Conservation (phyloP, 1,284 basidiomycete genomes). For the Rhodotorula sp. region DNA sequence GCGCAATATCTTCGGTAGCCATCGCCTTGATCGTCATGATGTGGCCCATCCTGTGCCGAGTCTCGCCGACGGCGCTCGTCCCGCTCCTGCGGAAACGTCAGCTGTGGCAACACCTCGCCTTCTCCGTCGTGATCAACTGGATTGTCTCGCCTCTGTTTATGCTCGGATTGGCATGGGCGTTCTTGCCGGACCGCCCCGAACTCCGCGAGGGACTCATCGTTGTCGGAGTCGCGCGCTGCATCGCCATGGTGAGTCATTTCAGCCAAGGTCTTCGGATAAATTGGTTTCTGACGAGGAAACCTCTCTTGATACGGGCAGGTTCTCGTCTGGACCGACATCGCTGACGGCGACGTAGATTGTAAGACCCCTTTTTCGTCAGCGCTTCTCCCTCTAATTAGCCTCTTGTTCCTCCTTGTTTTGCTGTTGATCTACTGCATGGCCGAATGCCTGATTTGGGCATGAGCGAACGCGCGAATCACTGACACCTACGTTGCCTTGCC, state of each 20-base stretch:
- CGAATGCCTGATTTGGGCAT: too few relatives aligned
- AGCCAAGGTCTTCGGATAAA: too few relatives aligned
- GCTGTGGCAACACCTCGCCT: conserved; percentile 67
- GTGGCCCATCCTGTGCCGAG: conserved; percentile 79
- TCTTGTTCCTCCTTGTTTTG: neutral
- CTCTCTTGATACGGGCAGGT: conserved; percentile 59
- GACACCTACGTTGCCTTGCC: neutral
- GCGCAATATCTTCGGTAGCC: conserved; percentile 52
- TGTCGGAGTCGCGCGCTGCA: conserved; percentile 53
- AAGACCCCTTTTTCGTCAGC: conserved; percentile 1
- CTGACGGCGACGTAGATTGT: conserved; percentile 68
- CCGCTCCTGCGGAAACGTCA: conserved; percentile 58
- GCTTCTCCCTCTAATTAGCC: too few relatives aligned
- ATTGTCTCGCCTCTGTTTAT: conserved; percentile 64
- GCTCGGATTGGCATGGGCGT: conserved; percentile 80
- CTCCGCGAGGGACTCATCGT: conserved; percentile 54
- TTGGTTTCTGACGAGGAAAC: neutral
- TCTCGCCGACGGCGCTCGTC: conserved; percentile 72
- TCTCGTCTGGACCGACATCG: conserved; percentile 80
- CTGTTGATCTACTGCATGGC: too few relatives aligned
- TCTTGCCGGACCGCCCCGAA: conserved; percentile 62
- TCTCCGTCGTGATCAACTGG: conserved; percentile 79
- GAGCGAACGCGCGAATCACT: neutral
- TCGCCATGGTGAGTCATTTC: conserved; percentile 41
- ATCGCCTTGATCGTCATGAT: conserved; percentile 85